Percentiles rank a stretch among this genome's conserved stretches.
phyloP scores from a whole-genome alignment of 1,284 basidiomycete genomes.

The Leccinum subspadiceum region DNA sequence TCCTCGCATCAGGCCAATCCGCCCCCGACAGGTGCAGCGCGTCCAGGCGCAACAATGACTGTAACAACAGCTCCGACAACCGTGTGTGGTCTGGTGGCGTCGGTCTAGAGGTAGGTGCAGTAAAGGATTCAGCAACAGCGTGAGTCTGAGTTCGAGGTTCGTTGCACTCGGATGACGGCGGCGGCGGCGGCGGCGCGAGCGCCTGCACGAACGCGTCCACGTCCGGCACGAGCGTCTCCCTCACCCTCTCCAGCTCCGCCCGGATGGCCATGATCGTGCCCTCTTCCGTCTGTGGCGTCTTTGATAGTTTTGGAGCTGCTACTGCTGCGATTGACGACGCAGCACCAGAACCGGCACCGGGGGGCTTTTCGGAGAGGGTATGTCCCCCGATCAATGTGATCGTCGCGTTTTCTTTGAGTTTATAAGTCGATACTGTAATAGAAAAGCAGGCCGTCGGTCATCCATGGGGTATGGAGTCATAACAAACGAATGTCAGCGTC shows the following conservation, averaged over 20 bases:
- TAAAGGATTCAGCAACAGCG: neutral
- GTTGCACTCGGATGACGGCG: neutral
- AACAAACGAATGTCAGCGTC: conserved; percentile 5
- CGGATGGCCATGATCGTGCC: conserved; percentile 55
- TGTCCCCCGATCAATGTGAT: conserved; percentile 59
- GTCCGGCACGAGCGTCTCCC: conserved; percentile 49
- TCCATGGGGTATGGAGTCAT: neutral
- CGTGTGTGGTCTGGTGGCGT: conserved; percentile 50
- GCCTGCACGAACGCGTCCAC: conserved; percentile 54
- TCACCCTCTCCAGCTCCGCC: conserved; percentile 57
- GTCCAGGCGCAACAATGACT: conserved; percentile 74
- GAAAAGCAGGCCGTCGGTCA: neutral
- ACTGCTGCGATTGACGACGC: neutral
- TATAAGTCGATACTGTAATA: conserved; percentile 59
- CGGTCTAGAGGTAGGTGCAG: neutral
- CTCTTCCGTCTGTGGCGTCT: conserved; percentile 46
- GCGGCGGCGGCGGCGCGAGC: conserved; percentile 1
- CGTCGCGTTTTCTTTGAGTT: conserved; percentile 56
- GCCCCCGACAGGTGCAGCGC: conserved; percentile 59
- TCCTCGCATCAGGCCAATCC: conserved; percentile 69
- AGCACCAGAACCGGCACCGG: conserved; percentile 23
- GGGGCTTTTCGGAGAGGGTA: conserved; percentile 19
- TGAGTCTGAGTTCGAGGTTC: neutral
- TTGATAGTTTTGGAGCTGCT: conserved; percentile 1
- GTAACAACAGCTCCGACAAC: conserved; percentile 71